phyloP scores from a whole-genome alignment of 106 monocot species.

The Acorus gramineus region DNA sequence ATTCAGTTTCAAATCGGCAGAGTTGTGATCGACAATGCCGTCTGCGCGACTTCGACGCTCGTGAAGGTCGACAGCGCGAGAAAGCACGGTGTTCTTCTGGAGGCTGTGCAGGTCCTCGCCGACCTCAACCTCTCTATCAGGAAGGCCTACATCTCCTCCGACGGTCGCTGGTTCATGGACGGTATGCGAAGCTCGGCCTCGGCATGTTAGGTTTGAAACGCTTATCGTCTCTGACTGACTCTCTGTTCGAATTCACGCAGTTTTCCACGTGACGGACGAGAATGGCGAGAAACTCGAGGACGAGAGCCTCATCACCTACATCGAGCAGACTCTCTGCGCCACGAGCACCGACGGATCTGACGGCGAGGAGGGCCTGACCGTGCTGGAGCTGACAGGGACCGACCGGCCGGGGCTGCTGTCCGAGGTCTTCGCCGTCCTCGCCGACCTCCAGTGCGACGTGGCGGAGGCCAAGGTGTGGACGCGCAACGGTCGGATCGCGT shows the following conservation, averaged over 20 bases:
- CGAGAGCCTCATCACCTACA: constrained; percentile 6
- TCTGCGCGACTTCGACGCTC: constrained; percentile 5
- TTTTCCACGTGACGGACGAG: constrained; percentile 8
- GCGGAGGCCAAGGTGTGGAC: constrained; percentile 23
- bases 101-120: constrained; percentile 11
- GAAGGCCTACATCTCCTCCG: constrained; percentile 14
- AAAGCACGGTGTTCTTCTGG: constrained; percentile 7
- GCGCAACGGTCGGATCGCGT: too few relatives aligned
- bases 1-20: neutral
- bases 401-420: constrained; percentile 31
- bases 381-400: constrained; percentile 24
- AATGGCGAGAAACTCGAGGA: constrained; percentile 15
- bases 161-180: constrained; percentile 2
- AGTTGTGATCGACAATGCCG: constrained; percentile 11
- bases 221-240: too few relatives aligned
- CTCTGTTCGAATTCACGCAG: too few relatives aligned
- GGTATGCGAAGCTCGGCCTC: too few relatives aligned
- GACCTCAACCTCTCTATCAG: constrained; percentile 19
- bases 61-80: constrained; percentile 16
- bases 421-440: constrained; percentile 29
- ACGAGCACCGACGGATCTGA: neutral
- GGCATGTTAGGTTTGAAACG: too few relatives aligned
- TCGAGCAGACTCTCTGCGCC: constrained; percentile 5
- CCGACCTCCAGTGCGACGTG: constrained; percentile 14
- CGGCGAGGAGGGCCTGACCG: constrained; percentile 2